These are phyloP conservation scores for Candida schatavii DNA, from an alignment of 805 yeast species.

Conservation along the genomic window DNA sequence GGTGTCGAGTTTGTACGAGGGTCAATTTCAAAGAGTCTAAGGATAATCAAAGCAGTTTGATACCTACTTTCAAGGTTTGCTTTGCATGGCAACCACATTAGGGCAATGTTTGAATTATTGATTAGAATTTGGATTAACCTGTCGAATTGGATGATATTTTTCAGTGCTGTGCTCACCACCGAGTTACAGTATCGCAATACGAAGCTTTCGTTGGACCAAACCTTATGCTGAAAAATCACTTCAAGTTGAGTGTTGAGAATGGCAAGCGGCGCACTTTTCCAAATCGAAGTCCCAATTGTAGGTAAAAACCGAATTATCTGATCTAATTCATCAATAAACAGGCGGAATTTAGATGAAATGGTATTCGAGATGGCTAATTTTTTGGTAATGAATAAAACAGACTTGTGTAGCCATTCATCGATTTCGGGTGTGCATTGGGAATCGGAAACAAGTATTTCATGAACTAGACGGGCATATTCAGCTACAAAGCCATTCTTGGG, in stretches of 20 bases:
- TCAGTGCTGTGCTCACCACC: constrained; percentile 34
- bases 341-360: constrained; percentile 27
- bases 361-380: constrained; percentile 50
- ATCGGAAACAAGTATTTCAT: constrained; percentile 12
- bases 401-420: constrained; percentile 53
- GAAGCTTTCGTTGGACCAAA: constrained; percentile 43
- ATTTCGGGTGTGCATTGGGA: constrained; percentile 18
- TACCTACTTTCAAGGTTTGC: constrained; percentile 26
- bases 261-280: constrained; percentile 30
- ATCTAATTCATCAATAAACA: constrained; percentile 24
- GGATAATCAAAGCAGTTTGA: constrained; percentile 46
- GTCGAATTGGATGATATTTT: constrained; percentile 37
- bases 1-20: constrained; percentile 43
- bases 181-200: constrained; percentile 47
- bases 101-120: constrained; percentile 45
- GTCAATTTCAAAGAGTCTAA: constrained; percentile 49
- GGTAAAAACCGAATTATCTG: constrained; percentile 12
- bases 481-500: background rate
- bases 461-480: constrained; percentile 5
- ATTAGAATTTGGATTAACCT: constrained; percentile 63
- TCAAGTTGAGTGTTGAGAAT: constrained; percentile 65
- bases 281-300: constrained; percentile 11
- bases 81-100: constrained; percentile 23
- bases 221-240: constrained; percentile 44
- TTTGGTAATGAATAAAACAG: constrained; percentile 60